Evolutionary conservation across 306 rosid genomes (phyloP), one percentile per base, ranked within the genome.

Genomic region (Quercus rubra): DNA sequence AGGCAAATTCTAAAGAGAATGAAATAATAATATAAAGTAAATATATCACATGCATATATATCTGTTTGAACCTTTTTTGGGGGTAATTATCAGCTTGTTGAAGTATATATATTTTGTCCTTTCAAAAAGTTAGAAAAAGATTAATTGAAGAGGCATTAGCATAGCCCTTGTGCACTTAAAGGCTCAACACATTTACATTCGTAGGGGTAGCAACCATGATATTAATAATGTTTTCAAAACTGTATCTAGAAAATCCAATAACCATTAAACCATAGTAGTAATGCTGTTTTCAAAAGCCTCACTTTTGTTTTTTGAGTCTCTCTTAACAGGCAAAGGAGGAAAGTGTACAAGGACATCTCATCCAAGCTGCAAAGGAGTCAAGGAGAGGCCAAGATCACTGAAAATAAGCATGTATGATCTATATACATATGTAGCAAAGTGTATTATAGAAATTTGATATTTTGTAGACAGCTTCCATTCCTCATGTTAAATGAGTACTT

Each of bases 321-420:
- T 64, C 10, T 43, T 38, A 2, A 78, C 87, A 87, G 91, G 87
- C 23, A 14, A 75, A 80, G 71, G 86, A 88, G 80, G 74, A 78
- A 17, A 78, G 85, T 77, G 14, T 83, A 23, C 83, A 78, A 61
- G 75, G 70, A 64, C 87, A 83, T 27, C 71, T 77, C 58, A 78
- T 85, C 64, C 85, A 87, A 85, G 62, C 80, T 75, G 82, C 75
- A 6, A 70, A 64, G 73, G 68, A 56, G 6, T 76, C 46, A 1
- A 33, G 31, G 58, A 28, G 70, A 46, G 27, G 30, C 70, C 78
- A 19, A 52, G 6, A n/a, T 71, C 41, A 21, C 19, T 18, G 12
- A n/a, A 25, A 66, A 66, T 21, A 66, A 20, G 21, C 19, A 66
- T 31, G 51, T 43, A 43, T 43, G 13, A 10, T 33, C 25, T 31